These are phyloP conservation scores for Volvox reticuliferus DNA, from an alignment of 139 green algal species.

Conservation along the genomic window DNA sequence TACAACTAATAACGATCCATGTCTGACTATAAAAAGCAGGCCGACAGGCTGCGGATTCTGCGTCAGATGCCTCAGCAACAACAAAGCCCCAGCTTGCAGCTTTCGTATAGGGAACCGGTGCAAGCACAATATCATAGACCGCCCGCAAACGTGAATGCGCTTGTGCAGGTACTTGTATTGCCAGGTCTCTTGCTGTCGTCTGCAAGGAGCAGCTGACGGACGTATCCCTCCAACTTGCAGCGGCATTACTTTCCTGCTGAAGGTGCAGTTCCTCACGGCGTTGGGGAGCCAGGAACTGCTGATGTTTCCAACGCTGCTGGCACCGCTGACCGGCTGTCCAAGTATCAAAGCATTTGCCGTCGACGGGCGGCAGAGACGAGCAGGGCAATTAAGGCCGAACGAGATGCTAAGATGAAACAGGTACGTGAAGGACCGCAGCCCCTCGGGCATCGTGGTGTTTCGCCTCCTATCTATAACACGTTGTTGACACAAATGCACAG, in stretches of 20 bases:
- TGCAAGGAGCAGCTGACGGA: neutral
- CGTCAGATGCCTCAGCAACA: neutral
- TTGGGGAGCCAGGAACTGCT: neutral
- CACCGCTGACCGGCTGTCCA: neutral
- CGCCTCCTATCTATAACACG: too few relatives aligned
- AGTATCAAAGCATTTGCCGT: constrained; percentile 13
- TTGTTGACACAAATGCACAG: neutral
- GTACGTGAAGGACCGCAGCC: neutral
- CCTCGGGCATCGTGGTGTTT: too few relatives aligned
- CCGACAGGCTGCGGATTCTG: neutral
- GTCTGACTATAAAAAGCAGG: neutral
- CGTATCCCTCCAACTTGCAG: neutral
- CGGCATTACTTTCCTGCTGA: constrained; percentile 34
- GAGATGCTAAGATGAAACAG: constrained; percentile 25
- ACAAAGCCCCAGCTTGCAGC: neutral
- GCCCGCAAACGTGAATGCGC: neutral
- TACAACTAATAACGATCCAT: neutral
- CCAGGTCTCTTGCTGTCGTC: neutral
- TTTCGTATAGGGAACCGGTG: neutral
- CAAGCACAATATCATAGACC: constrained; percentile 32
- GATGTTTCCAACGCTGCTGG: neutral
- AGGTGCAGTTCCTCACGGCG: constrained; percentile 1
- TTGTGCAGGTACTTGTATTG: constrained; percentile 30
- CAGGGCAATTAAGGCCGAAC: neutral
- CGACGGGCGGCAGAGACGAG: constrained; percentile 12